Evolutionary conservation across 768 basidiomycete species (phyloP).

Genomic region (Chiua virens): DNA sequence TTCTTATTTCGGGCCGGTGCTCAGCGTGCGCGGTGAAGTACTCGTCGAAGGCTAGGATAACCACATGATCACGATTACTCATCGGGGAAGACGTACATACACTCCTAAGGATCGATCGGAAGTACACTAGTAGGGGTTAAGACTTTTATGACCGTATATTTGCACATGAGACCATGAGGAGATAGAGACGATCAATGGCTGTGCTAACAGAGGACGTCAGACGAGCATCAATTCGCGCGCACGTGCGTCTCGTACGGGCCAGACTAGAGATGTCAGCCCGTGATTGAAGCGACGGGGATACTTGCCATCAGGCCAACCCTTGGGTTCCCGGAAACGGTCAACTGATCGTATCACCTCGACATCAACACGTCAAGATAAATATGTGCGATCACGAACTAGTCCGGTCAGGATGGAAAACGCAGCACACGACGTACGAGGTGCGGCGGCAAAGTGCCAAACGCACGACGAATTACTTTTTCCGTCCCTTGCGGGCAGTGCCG

Average conservation of each 20-base stretch:
- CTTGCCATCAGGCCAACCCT: neutral
- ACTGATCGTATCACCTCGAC: neutral
- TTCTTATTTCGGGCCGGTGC: no score
- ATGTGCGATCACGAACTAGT: neutral
- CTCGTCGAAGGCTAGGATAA: neutral
- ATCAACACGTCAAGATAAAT: slow-evolving; percentile 1
- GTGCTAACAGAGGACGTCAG: neutral
- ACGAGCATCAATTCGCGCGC: neutral
- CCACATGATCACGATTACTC: slow-evolving; percentile 3
- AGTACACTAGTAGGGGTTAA: slow-evolving; percentile 8
- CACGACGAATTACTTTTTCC: slow-evolving; percentile 37
- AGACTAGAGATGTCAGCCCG: neutral
- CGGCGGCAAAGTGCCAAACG: neutral
- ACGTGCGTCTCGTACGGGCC: neutral
- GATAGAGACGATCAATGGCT: neutral
- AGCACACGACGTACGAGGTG: neutral
- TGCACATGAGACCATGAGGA: neutral
- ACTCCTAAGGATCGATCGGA: neutral
- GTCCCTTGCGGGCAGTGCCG: slow-evolving; percentile 38
- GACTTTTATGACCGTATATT: neutral
- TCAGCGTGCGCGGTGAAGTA: no score
- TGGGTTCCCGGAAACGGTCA: neutral
- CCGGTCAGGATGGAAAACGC: neutral
- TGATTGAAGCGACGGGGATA: neutral
- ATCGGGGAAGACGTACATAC: neutral